Evolutionary conservation across 2,329 filamentous ascomycete species (phyloP).

Genomic region (Meredithiella fracta): DNA sequence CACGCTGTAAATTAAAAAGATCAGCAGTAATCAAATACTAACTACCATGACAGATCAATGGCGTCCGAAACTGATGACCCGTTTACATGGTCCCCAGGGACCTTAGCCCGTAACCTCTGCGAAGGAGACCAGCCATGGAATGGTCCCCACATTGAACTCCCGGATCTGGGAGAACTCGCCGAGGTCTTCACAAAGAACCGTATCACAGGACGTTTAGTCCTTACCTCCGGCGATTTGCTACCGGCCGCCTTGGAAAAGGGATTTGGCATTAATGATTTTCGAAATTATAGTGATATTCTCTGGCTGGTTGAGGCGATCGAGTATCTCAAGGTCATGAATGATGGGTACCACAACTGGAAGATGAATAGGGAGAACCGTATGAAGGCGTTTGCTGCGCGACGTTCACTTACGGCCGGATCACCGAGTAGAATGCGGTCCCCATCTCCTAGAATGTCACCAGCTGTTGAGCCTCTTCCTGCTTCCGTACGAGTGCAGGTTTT

Average conservation of each 20-base stretch:
- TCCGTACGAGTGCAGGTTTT: no score
- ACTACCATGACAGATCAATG: no score
- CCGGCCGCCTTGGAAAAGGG: slow-evolving; percentile 34
- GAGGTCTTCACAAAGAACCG: slow-evolving; percentile 41
- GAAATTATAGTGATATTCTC: slow-evolving; percentile 32
- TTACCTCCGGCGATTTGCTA: slow-evolving; percentile 34
- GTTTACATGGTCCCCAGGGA: slow-evolving; percentile 54
- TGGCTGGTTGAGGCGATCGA: slow-evolving; percentile 13
- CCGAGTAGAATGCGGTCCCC: background rate
- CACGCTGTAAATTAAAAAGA: no score
- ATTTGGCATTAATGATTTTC: slow-evolving; percentile 38
- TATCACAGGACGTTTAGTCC: slow-evolving; percentile 47
- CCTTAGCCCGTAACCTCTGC: slow-evolving; percentile 51
- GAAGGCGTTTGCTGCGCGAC: no score
- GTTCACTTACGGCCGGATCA: no score
- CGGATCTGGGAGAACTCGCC: slow-evolving; percentile 28
- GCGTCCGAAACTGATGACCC: slow-evolving; percentile 36
- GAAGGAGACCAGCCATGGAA: slow-evolving; percentile 33
- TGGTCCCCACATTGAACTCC: slow-evolving; percentile 21
- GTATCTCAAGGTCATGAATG: slow-evolving; percentile 15
- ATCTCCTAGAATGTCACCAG: no score
- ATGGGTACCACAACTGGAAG: slow-evolving; percentile 14
- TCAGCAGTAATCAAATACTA: no score
- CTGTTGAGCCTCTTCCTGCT: no score
- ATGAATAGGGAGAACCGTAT: background rate